These are phyloP conservation scores for Puya raimondii DNA, from an alignment of 176 grass and related monocot genomes.

Conservation along the genomic window DNA sequence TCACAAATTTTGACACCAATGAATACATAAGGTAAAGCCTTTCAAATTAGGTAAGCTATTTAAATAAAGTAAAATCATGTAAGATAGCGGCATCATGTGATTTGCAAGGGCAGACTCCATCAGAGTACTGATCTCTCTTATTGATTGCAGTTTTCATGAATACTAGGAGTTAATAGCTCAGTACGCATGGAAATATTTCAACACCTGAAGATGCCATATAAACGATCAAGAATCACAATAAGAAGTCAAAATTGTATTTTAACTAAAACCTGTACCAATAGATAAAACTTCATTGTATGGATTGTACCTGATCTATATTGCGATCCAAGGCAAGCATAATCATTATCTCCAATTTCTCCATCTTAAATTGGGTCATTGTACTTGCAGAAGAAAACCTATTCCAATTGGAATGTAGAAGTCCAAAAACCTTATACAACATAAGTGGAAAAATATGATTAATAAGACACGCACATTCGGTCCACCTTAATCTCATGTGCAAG, in stretches of 20 bases:
- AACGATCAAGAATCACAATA: not conserved
- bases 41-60: too few species aligned
- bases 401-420: not conserved
- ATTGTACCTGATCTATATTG: constrained; percentile 84
- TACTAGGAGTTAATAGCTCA: too few species aligned
- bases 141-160: too few species aligned
- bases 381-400: constrained; percentile 99
- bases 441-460: not conserved
- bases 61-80: too few species aligned
- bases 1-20: too few species aligned
- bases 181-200: too few species aligned
- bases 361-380: constrained; percentile 98
- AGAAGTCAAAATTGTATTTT: not conserved
- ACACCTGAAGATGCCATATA: too few species aligned
- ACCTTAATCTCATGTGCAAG: constrained; percentile 99
- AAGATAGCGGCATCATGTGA: too few species aligned
- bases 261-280: not conserved
- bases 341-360: constrained; percentile 99
- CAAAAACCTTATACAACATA: not conserved
- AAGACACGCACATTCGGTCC: constrained; percentile 23
- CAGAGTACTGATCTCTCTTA: too few species aligned
- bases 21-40: too few species aligned
- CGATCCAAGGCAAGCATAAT: constrained; percentile 96
- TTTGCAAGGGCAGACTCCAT: too few species aligned
- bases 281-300: not conserved